phyloP scores from a whole-genome alignment of 2,329 filamentous ascomycete species.

The Chlorencoelia australis region DNA sequence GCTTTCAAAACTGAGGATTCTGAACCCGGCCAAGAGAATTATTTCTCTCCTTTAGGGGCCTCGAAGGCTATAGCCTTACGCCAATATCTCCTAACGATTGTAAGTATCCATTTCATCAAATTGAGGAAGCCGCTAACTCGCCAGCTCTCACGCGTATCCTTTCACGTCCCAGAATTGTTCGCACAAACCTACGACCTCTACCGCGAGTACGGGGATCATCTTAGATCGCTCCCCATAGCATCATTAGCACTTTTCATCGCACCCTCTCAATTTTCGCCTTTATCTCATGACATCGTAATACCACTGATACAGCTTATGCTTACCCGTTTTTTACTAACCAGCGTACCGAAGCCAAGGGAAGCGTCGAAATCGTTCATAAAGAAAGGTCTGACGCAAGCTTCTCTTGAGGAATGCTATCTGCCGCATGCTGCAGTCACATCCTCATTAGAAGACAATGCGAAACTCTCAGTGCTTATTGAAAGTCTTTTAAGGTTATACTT shows the following conservation, averaged over 20 bases:
- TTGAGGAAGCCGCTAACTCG: neutral
- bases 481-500: constrained; percentile 37
- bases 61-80: constrained; percentile 23
- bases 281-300: too few relatives aligned
- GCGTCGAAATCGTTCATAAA: too few relatives aligned
- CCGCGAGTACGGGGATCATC: constrained; percentile 36
- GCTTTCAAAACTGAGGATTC: too few relatives aligned
- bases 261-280: too few relatives aligned
- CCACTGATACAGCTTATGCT: too few relatives aligned
- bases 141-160: constrained; percentile 25
- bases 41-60: constrained; percentile 20
- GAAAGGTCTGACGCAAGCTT: constrained; percentile 37
- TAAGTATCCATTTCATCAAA: constrained; percentile 11
- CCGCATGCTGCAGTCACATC: constrained; percentile 40
- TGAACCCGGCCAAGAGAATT: too few relatives aligned
- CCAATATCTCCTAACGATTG: constrained; percentile 21
- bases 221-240: constrained; percentile 25
- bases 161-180: constrained; percentile 36
- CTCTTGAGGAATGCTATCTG: constrained; percentile 42
- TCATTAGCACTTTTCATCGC: too few relatives aligned
- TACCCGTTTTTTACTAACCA: too few relatives aligned
- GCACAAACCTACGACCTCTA: constrained; percentile 35
- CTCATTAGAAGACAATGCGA: constrained; percentile 43
- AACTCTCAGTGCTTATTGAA: constrained; percentile 46
- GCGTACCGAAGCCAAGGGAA: too few relatives aligned